These are phyloP conservation scores for Pichia pseudocactophila DNA, from an alignment of 805 yeast species.

Conservation along the genomic window DNA sequence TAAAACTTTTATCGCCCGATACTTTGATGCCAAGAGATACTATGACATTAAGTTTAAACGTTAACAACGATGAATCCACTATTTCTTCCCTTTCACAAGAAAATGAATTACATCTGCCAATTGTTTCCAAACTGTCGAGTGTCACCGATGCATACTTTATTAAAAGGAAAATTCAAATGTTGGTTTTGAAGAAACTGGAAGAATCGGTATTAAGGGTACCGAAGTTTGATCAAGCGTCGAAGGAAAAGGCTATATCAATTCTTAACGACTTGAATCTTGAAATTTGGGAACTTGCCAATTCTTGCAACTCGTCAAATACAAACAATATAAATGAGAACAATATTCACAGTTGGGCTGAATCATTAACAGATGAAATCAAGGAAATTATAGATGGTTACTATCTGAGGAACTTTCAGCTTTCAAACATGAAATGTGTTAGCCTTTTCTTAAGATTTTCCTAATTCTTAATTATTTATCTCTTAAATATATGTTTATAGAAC, in stretches of 20 bases:
- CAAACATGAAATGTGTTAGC: constrained; percentile 6
- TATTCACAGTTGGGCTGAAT: constrained; percentile 19
- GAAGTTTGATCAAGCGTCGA: constrained; percentile 10
- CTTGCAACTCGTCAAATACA: constrained; percentile 18
- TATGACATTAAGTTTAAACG: constrained; percentile 17
- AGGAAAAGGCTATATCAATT: constrained; percentile 15
- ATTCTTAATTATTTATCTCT: no score
- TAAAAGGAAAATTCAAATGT: constrained; percentile 29
- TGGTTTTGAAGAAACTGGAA: constrained; percentile 21
- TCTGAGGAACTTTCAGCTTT: constrained; percentile 21
- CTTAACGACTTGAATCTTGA: constrained; percentile 14
- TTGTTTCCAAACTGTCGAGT: constrained; percentile 25
- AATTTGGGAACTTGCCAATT: constrained; percentile 21
- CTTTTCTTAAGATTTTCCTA: constrained; percentile 1
- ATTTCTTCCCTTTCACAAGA: not conserved
- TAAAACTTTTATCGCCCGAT: constrained; percentile 1
- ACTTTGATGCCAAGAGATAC: constrained; percentile 8
- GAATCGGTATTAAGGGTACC: constrained; percentile 11
- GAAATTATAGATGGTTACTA: constrained; percentile 23
- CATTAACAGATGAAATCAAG: constrained; percentile 12
- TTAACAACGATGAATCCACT: constrained; percentile 6
- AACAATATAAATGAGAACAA: constrained; percentile 14
- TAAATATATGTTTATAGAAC: no score
- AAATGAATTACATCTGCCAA: constrained; percentile 15
- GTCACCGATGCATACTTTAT: constrained; percentile 29